Evolutionary conservation across 257 asterid genomes (phyloP).

Genomic region (Ajuga chamaepitys): DNA sequence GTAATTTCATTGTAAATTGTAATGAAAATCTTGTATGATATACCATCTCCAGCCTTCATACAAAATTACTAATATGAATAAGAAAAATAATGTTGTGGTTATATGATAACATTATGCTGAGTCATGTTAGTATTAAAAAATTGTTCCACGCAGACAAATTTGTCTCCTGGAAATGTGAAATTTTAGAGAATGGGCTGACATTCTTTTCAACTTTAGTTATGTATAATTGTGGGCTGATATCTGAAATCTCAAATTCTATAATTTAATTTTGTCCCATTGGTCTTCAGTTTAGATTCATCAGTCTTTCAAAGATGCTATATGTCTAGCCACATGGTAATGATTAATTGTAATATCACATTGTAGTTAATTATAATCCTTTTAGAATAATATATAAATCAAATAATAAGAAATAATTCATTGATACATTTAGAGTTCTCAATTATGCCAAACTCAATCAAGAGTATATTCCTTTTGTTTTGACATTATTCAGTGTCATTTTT

Average conservation of each 20-base stretch:
- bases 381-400: background rate
- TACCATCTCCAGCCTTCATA: too few relatives aligned
- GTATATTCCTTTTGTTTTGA: too few relatives aligned
- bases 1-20: too few relatives aligned
- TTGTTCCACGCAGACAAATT: background rate
- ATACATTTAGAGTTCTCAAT: background rate
- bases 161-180: conserved; percentile 6
- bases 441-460: background rate
- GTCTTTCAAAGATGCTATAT: conserved; percentile 8
- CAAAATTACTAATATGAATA: too few relatives aligned
- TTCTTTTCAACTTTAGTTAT: background rate
- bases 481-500: too few relatives aligned
- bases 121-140: background rate
- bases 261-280: background rate
- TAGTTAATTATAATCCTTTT: background rate
- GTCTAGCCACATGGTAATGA: conserved; percentile 5
- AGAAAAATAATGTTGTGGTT: background rate
- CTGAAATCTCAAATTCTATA: background rate
- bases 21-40: too few relatives aligned
- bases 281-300: conserved; percentile 6
- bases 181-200: conserved; percentile 3
- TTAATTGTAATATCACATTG: background rate
- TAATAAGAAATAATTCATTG: background rate
- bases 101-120: background rate
- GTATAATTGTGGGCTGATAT: background rate